Conservation (phyloP, 306 rosid species). For the Quillaja saponaria region DNA sequence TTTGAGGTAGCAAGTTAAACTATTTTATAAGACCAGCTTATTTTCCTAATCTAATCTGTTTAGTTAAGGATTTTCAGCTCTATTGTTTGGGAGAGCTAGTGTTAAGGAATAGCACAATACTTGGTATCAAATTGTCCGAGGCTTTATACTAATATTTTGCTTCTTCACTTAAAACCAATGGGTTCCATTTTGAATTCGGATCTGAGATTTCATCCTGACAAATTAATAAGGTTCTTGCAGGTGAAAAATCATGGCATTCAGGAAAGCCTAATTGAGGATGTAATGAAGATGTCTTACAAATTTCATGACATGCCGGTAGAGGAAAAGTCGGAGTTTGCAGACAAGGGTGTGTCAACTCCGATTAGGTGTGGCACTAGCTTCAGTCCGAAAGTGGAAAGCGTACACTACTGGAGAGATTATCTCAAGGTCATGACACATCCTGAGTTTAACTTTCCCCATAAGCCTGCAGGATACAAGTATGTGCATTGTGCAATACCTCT, state of each 20-base stretch:
- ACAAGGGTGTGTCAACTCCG: conserved; percentile 46
- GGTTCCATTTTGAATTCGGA: no score
- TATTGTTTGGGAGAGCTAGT: no score
- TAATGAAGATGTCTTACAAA: conserved; percentile 29
- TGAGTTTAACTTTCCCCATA: conserved; percentile 43
- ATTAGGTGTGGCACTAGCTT: conserved; percentile 67
- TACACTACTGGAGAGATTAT: conserved; percentile 62
- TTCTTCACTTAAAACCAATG: no score
- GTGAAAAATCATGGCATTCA: conserved; percentile 57
- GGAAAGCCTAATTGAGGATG: conserved; percentile 38
- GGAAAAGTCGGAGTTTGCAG: conserved; percentile 55
- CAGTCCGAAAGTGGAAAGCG: conserved; percentile 38
- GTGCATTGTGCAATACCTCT: background rate
- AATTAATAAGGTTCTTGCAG: conserved; percentile 24
- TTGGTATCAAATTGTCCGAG: no score
- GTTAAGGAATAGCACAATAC: no score
- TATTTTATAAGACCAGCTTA: no score
- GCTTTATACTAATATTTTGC: no score
- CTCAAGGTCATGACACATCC: conserved; percentile 41
- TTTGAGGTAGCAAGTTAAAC: no score
- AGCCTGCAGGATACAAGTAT: conserved; percentile 44
- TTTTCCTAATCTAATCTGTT: no score
- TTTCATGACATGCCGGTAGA: conserved; percentile 49
- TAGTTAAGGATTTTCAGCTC: no score
- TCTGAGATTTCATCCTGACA: no score